Percentiles rank a stretch among this genome's conserved stretches.
phyloP scores from a whole-genome alignment of 2,329 filamentous ascomycete species.

The Fusarium abutilonis region DNA sequence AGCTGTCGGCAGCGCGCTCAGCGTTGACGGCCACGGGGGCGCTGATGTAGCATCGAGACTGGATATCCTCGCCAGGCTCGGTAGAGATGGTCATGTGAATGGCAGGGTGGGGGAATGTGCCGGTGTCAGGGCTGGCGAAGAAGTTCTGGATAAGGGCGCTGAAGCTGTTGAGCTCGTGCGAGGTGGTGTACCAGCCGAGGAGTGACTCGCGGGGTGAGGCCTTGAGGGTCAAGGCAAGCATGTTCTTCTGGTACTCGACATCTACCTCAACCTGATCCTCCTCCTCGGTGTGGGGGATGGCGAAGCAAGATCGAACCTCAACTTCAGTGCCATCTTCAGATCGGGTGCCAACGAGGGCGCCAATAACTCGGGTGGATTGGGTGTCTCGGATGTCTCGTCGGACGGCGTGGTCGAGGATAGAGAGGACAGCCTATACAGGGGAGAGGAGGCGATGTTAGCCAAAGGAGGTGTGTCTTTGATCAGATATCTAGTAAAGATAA shows the following conservation, averaged over 20 bases:
- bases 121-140: slow-evolving; percentile 95
- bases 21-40: slow-evolving; percentile 94
- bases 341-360: slow-evolving; percentile 90
- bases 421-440: slow-evolving; percentile 69
- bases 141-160: slow-evolving; percentile 98
- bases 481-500: neutral
- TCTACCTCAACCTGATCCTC: slow-evolving; percentile 99
- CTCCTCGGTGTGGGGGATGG: slow-evolving; percentile 97
- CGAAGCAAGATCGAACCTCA: slow-evolving; percentile 95
- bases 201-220: slow-evolving; percentile 93
- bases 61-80: slow-evolving; percentile 85
- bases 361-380: slow-evolving; percentile 95
- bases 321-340: slow-evolving; percentile 97
- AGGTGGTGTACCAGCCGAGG: slow-evolving; percentile 98
- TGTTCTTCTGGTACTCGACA: slow-evolving; percentile 99
- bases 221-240: slow-evolving; percentile 94
- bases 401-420: slow-evolving; percentile 91
- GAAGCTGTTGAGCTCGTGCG: slow-evolving; percentile 97
- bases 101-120: slow-evolving; percentile 96
- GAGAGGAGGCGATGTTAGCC: slow-evolving; percentile 22
- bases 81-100: slow-evolving; percentile 96
- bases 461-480: neutral
- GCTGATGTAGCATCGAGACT: slow-evolving; percentile 93
- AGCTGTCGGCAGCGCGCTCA: slow-evolving; percentile 94
- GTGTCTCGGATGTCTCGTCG: slow-evolving; percentile 79